A percentile compares a stretch with the other conserved stretches of the same genome.
These are phyloP conservation scores for Exophiala xenobiotica DNA, from an alignment of 2,329 filamentous ascomycete genomes.

Conservation along the genomic window DNA sequence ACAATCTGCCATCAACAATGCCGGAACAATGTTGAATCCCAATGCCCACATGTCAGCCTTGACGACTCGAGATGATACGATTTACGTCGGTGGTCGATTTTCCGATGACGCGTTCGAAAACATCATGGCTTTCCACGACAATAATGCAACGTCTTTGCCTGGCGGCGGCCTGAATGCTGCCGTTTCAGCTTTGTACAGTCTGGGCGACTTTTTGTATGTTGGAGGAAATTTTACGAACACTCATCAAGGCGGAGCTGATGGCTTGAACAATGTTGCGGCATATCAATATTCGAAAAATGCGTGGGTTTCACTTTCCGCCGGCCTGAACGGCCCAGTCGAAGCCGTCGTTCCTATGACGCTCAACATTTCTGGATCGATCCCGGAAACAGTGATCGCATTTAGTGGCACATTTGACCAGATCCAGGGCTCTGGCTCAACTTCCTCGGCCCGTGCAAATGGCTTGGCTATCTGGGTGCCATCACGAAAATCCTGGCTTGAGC, in stretches of 20 bases:
- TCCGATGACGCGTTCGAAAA: slow-evolving; percentile 67
- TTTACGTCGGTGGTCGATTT: slow-evolving; percentile 84
- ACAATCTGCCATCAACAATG: slow-evolving; percentile 71
- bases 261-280: slow-evolving; percentile 70
- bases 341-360: slow-evolving; percentile 73
- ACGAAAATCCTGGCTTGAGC: slow-evolving; percentile 80
- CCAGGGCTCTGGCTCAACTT: slow-evolving; percentile 63
- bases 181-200: slow-evolving; percentile 69
- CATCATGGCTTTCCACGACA: slow-evolving; percentile 69
- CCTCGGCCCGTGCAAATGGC: slow-evolving; percentile 63
- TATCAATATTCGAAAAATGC: slow-evolving; percentile 67
- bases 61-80: slow-evolving; percentile 60
- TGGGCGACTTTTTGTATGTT: slow-evolving; percentile 69
- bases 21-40: slow-evolving; percentile 67
- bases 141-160: slow-evolving; percentile 61
- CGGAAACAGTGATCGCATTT: slow-evolving; percentile 74
- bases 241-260: slow-evolving; percentile 54
- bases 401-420: slow-evolving; percentile 77
- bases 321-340: slow-evolving; percentile 76
- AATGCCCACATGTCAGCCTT: slow-evolving; percentile 70
- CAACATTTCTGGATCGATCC: slow-evolving; percentile 68
- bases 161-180: slow-evolving; percentile 76
- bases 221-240: slow-evolving; percentile 84
- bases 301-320: slow-evolving; percentile 80
- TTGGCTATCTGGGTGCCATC: slow-evolving; percentile 94